A percentile compares a stretch with the other conserved stretches of the same genome.
Evolutionary conservation across 2,329 filamentous ascomycete species (phyloP).

Genomic region (Botryotinia calthae): DNA sequence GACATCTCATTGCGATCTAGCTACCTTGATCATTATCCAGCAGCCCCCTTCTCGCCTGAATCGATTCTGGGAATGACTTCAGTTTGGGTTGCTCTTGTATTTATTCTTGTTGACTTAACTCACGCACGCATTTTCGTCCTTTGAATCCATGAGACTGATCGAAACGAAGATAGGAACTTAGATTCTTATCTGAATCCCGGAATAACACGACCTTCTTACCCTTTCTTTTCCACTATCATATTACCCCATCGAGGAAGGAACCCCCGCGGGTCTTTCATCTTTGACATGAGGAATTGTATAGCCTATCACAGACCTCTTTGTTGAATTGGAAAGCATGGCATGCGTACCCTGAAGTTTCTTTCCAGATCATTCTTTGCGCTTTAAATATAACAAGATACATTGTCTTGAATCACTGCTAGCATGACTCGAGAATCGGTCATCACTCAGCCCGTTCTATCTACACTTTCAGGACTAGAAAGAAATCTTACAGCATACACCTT

Average conservation of each 20-base stretch:
- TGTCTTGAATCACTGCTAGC: background rate
- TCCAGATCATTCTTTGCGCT: background rate
- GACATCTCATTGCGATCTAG: background rate
- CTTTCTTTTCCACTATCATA: background rate
- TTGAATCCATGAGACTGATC: accelerated
- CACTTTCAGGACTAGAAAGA: background rate
- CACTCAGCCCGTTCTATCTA: background rate
- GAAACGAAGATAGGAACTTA: background rate
- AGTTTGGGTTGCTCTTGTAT: background rate
- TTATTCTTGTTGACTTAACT: background rate
- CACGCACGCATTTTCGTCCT: background rate
- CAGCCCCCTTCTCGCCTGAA: background rate
- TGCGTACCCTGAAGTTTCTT: background rate
- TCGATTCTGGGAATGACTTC: background rate
- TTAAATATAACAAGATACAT: background rate
- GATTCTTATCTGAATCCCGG: background rate
- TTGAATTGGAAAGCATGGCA: background rate
- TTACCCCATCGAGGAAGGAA: background rate
- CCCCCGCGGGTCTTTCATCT: background rate
- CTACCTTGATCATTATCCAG: background rate
- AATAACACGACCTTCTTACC: background rate
- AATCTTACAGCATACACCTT: background rate
- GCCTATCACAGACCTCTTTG: background rate
- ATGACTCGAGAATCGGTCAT: background rate
- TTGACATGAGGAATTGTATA: background rate